phyloP scores from a whole-genome alignment of 805 yeast genomes.

The Wickerhamomyces ciferrii region DNA sequence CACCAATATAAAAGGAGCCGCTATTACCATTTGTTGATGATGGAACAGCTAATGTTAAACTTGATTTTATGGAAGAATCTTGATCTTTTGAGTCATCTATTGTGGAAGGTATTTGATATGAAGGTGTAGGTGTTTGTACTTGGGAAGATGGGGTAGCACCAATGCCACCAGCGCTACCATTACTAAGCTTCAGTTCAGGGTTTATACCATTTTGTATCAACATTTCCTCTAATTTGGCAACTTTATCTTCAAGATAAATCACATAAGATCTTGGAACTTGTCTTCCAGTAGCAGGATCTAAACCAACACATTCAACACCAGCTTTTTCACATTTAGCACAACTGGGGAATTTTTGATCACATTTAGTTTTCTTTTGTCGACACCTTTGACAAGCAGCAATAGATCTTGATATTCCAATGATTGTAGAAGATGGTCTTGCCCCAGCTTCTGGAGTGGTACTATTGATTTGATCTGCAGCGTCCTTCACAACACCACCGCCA shows the following conservation, averaged over 20 bases:
- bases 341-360: slow-evolving; percentile 53
- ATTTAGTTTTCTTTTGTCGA: slow-evolving; percentile 59
- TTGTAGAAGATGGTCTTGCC: slow-evolving; percentile 13
- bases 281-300: slow-evolving; percentile 86
- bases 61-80: slow-evolving; percentile 18
- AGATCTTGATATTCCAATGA: slow-evolving; percentile 49
- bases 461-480: not conserved
- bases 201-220: slow-evolving; percentile 39
- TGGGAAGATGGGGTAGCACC: not conserved
- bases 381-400: slow-evolving; percentile 87
- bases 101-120: slow-evolving; percentile 2
- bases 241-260: slow-evolving; percentile 61
- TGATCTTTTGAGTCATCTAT: slow-evolving; percentile 1
- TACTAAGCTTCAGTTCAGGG: slow-evolving; percentile 7
- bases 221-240: slow-evolving; percentile 49
- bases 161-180: too few species aligned
- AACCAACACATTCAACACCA: slow-evolving; percentile 69
- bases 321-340: slow-evolving; percentile 55
- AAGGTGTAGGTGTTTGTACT: not conserved
- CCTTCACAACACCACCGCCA: not conserved
- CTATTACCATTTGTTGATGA: slow-evolving; percentile 9
- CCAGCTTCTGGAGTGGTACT: not conserved
- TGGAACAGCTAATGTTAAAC: slow-evolving; percentile 14
- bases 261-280: slow-evolving; percentile 80
- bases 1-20: slow-evolving; percentile 35